Base-by-base conservation (phyloP, 371 early-diverging fungal genomes). In the Mortierella sp. region DNA sequence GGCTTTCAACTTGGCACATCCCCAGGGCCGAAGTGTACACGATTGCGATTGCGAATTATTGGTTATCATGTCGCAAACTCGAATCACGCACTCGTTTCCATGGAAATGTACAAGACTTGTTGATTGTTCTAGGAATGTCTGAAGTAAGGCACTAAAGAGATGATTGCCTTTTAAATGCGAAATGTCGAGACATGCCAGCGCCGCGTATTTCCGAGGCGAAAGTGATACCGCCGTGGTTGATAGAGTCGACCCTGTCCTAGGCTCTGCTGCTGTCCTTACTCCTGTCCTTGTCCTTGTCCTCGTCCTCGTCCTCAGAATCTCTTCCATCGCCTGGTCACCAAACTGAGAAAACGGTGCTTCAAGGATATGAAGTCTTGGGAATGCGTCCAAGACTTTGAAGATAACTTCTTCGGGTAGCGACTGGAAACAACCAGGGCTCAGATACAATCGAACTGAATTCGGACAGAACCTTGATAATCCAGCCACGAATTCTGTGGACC, bases 171-270 rank as follows among this genome's bases (percentile, higher is more conserved):
- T 67, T 45, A 67, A 32, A 43, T 67, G 22, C 32, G 33, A 16
- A n/a, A 67, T 24, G 33, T 67, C 58, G 15, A 67, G 58, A 58
- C 67, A 32, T 15, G 67, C 45, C 24, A 67, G n/a, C 21, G 63
- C 43, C 9, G 47, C 45, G 9, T n/a, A 63, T 9, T 22, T 41
- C 15, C 7, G 28, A n/a, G 58, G 38, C 11, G 58, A 7, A 28
- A 43, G 32, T 3, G 19, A 21, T 28, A 24, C 11, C 47, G 16
- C 8, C 41, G 58, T 22, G 0, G 48, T 16, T 1, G 11, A 19
- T 19, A 47, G 5, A 16, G 48, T 47, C 48, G 19, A 5, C 19
- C 3, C 16, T 11, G 11, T 47, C 15, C 48, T 16, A 47, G 48
- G 15, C 19, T 16, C 48, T 16, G 0, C 19, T 11, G 52, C 8